These are phyloP conservation scores for Canna indica DNA, from an alignment of 176 grass and related monocot species.

Conservation along the genomic window DNA sequence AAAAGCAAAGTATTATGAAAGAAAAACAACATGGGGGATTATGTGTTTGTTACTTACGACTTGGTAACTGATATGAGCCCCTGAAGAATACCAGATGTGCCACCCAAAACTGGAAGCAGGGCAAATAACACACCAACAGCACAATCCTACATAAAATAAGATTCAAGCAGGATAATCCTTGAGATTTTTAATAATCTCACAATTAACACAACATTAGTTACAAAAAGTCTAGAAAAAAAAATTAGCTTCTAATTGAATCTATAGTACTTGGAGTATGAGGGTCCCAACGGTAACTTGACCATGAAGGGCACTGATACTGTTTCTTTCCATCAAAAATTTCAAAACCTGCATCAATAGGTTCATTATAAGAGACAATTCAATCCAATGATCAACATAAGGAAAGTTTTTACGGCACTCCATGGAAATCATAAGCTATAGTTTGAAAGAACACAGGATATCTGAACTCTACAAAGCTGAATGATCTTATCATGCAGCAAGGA, in stretches of 20 bases:
- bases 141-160: conserved; percentile 53
- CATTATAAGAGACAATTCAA: background rate
- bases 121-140: conserved; percentile 98
- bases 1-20: background rate
- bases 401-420: background rate
- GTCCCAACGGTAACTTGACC: conserved; percentile 95
- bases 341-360: conserved; percentile 45
- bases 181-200: background rate
- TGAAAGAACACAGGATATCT: too few relatives aligned
- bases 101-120: conserved; percentile 90
- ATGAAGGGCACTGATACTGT: conserved; percentile 91
- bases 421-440: too few relatives aligned
- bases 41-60: conserved; percentile 39
- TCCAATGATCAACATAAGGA: background rate
- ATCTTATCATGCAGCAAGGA: too few relatives aligned
- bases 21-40: background rate
- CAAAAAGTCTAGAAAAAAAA: background rate
- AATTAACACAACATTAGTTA: background rate
- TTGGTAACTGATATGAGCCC: conserved; percentile 85
- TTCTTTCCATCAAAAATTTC: conserved; percentile 98
- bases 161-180: background rate
- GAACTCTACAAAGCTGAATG: too few relatives aligned
- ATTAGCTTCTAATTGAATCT: background rate
- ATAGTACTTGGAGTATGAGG: conserved; percentile 87
- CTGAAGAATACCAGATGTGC: conserved; percentile 81